Evolutionary conservation across 2,329 filamentous ascomycete genomes (phyloP).

Genomic region (Arthroderma sp.): DNA sequence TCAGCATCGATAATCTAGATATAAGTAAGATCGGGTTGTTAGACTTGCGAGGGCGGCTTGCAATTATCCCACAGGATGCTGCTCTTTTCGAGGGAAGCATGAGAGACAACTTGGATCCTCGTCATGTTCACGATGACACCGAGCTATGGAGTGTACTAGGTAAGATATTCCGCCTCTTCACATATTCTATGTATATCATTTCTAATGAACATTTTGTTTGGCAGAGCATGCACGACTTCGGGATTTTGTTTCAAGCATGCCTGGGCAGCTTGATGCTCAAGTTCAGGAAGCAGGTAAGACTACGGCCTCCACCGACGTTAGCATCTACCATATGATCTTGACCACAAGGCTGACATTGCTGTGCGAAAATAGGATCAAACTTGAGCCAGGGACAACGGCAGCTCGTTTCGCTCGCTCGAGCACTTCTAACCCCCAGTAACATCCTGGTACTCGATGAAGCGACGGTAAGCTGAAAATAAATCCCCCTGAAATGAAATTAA

Average conservation of each 20-base stretch:
- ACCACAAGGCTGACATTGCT: background rate
- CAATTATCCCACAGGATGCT: slow-evolving; percentile 96
- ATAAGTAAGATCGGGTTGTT: slow-evolving; percentile 81
- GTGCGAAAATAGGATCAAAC: slow-evolving; percentile 57
- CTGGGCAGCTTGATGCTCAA: slow-evolving; percentile 75
- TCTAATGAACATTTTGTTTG: background rate
- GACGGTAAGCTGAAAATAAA: slow-evolving; percentile 45
- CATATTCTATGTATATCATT: background rate
- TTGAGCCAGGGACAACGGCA: slow-evolving; percentile 91
- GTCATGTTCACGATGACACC: slow-evolving; percentile 88
- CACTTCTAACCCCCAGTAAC: slow-evolving; percentile 87
- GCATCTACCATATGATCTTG: background rate
- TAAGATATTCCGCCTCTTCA: slow-evolving; percentile 22
- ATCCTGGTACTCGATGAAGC: slow-evolving; percentile 96
- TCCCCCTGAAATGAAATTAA: background rate
- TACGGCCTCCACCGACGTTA: no score
- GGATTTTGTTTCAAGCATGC: slow-evolving; percentile 76
- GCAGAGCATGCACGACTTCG: slow-evolving; percentile 84
- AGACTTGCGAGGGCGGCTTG: slow-evolving; percentile 75
- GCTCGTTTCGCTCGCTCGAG: slow-evolving; percentile 82
- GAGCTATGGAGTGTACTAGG: slow-evolving; percentile 92
- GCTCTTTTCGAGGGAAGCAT: slow-evolving; percentile 89
- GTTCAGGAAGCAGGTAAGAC: slow-evolving; percentile 85
- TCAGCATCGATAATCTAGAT: slow-evolving; percentile 76
- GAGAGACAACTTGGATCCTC: slow-evolving; percentile 89